These are phyloP conservation scores for Sarocladium strictum DNA, from an alignment of 2,329 filamentous ascomycete species.

Conservation along the genomic window DNA sequence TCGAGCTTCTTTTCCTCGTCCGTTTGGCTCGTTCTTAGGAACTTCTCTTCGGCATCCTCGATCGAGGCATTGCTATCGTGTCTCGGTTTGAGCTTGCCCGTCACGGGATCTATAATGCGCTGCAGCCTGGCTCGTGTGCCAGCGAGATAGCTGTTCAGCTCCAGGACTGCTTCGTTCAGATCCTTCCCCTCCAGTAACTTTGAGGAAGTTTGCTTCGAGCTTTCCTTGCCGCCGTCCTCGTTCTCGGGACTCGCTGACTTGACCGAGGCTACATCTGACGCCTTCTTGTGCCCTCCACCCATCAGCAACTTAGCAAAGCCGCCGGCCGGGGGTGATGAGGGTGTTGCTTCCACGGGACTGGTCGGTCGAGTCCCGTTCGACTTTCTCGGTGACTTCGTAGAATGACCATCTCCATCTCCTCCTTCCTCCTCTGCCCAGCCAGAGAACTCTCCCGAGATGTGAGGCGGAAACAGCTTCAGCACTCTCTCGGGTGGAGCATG, in stretches of 20 bases:
- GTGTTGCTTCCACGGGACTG: conserved; percentile 20
- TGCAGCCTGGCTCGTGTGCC: conserved; percentile 68
- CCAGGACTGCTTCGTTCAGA: conserved; percentile 71
- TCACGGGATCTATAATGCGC: conserved; percentile 55
- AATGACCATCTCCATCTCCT: not conserved
- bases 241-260: conserved; percentile 40
- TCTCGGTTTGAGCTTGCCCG: conserved; percentile 53
- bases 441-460: conserved; percentile 78
- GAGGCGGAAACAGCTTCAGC: conserved; percentile 73
- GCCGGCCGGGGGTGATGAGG: conserved; percentile 31
- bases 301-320: conserved; percentile 51
- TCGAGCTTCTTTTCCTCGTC: conserved; percentile 58
- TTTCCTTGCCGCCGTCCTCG: conserved; percentile 38
- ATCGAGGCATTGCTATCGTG: conserved; percentile 34
- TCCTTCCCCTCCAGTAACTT: conserved; percentile 66
- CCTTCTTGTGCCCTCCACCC: conserved; percentile 37
- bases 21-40: conserved; percentile 41
- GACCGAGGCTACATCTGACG: conserved; percentile 53
- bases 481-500: conserved; percentile 86
- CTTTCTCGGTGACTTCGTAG: conserved; percentile 14
- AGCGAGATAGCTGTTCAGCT: conserved; percentile 81
- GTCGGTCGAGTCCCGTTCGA: conserved; percentile 20
- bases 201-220: not conserved
- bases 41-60: conserved; percentile 48
- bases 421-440: conserved; percentile 46